phyloP scores from a whole-genome alignment of 352 stramenopile species.

The Globisporangium viniferum region DNA sequence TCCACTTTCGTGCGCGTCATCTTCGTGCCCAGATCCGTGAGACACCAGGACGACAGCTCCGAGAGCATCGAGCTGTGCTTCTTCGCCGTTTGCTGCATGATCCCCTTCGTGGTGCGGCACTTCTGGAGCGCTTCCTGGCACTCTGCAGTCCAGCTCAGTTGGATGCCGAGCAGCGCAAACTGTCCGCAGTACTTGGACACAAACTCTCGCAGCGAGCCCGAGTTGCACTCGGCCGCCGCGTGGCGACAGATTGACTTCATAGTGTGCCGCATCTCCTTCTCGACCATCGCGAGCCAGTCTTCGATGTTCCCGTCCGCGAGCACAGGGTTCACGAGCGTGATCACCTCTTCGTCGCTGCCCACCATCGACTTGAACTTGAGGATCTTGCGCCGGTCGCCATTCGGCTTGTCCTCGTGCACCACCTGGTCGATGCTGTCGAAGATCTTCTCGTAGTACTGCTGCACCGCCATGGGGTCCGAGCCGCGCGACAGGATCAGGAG shows the following conservation, averaged over 20 bases:
- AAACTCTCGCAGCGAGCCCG: conserved; percentile 55
- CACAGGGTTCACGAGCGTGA: conserved; percentile 52
- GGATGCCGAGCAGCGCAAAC: conserved; percentile 73
- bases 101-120: conserved; percentile 76
- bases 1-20: conserved; percentile 92
- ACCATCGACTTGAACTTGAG: conserved; percentile 72
- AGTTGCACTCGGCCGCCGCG: conserved; percentile 49
- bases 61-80: conserved; percentile 75
- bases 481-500: conserved; percentile 87
- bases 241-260: conserved; percentile 66
- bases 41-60: conserved; percentile 90
- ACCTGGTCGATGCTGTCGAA: conserved; percentile 82
- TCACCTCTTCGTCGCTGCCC: conserved; percentile 72
- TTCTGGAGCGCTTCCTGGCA: conserved; percentile 72
- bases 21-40: conserved; percentile 87
- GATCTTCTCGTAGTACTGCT: conserved; percentile 89
- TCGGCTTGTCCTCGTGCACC: conserved; percentile 47
- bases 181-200: conserved; percentile 70
- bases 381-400: conserved; percentile 55
- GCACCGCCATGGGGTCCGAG: conserved; percentile 68
- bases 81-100: conserved; percentile 85
- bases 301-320: conserved; percentile 78
- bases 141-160: conserved; percentile 75
- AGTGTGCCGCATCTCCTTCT: conserved; percentile 67
- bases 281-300: conserved; percentile 70